Evolutionary conservation across 1,284 basidiomycete genomes (phyloP).

Genomic region (Polyporus tsugae): DNA sequence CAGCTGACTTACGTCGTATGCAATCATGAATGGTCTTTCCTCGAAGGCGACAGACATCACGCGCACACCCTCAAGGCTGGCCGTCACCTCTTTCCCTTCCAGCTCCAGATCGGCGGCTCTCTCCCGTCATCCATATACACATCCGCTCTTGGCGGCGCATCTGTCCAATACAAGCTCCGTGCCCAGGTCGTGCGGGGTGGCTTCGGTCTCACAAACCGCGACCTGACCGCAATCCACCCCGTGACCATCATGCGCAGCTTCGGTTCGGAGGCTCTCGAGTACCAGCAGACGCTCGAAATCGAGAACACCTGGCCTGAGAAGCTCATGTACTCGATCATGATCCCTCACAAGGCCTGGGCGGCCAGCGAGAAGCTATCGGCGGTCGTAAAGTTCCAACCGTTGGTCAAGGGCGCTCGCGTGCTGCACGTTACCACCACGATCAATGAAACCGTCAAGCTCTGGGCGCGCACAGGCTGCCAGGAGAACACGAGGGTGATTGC

Average conservation of each 20-base stretch:
- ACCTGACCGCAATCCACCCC: constrained; percentile 69
- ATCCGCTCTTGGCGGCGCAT: constrained; percentile 64
- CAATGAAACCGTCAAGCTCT: constrained; percentile 79
- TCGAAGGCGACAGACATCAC: constrained; percentile 80
- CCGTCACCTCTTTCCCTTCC: constrained; percentile 88
- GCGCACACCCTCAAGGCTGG: constrained; percentile 92
- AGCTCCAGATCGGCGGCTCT: constrained; percentile 81
- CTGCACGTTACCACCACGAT: constrained; percentile 73
- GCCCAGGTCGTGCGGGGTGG: constrained; percentile 82
- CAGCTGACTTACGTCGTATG: constrained; percentile 74
- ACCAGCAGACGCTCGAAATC: constrained; percentile 93
- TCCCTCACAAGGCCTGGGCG: constrained; percentile 92
- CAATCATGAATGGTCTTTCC: constrained; percentile 89
- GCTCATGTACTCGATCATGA: constrained; percentile 89
- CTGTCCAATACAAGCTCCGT: constrained; percentile 87
- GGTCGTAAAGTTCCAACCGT: constrained; percentile 86
- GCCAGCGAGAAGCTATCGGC: constrained; percentile 86
- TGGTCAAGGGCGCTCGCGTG: constrained; percentile 85
- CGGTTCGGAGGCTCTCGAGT: constrained; percentile 86
- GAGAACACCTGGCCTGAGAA: constrained; percentile 98
- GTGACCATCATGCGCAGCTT: constrained; percentile 81
- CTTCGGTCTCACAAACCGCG: constrained; percentile 61
- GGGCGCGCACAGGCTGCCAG: constrained; percentile 60
- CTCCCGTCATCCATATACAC: constrained; percentile 82
- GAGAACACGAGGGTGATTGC: constrained; percentile 72